Base-by-base conservation (phyloP, 164 flowering plant genomes). In the Litsea cubeba region DNA sequence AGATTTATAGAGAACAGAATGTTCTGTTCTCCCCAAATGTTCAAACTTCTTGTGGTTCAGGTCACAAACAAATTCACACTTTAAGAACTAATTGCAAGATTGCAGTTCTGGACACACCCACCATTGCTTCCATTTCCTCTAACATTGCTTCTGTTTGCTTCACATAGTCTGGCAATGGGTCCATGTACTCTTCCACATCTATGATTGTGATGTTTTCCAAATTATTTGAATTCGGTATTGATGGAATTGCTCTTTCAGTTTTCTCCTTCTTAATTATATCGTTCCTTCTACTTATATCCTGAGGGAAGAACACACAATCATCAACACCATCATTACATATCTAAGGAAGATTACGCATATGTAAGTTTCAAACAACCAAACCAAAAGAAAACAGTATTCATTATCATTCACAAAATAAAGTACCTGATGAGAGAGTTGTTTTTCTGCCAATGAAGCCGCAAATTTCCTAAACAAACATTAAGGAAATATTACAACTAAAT, bases 131-230 rank as follows among this genome's bases (percentile, higher is more conserved):
- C 24, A 85, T 86, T 76, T 92, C 97, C 24, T 88, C 95, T 63
- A 94, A 70, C 84, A 88, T 82, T 65, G 93, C 89, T 81, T 89
- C 93, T 49, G 90, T 89, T 74, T 89, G 90, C 65, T 88, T 93
- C 76, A 87, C 88, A 80, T 76, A 90, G 85, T 83, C 85, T 2
- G 97, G 97, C 50, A 80, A 85, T 10, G 81, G 76, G n/a, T 62
- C 73, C 74, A 78, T 79, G 57, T 77, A 51, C 3, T 84, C 89
- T 1, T 87, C 90, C 49, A 74, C 87, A 79, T 90, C 96, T 46
- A 84, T 70, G 70, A 82, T 79, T 14, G 66, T 76, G 72, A 84
- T 76, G 51, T 88, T 93, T 32, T 80, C 84, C 6, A 76, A 51
- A 60, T 80, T 78, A 35, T 68, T 77, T 66, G 76, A 18, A 76